phyloP scores from a whole-genome alignment of 164 flowering plant genomes.

The Cinnamomum chago region DNA sequence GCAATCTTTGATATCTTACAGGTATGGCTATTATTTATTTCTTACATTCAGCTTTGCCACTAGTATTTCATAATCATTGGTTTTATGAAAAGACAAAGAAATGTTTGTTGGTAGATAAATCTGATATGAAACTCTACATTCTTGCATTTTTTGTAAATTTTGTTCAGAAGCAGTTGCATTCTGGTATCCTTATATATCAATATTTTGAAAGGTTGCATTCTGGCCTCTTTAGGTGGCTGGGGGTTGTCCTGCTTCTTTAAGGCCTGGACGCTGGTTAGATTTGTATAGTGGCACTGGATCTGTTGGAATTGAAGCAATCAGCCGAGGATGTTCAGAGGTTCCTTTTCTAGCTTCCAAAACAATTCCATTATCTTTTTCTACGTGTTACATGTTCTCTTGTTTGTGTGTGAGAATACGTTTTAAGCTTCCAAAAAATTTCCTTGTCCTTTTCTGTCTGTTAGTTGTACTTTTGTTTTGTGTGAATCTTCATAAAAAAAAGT shows the following conservation, averaged over 20 bases:
- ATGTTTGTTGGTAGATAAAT: neutral
- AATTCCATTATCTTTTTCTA: too few relatives aligned
- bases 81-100: neutral
- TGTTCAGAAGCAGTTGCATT: neutral
- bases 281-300: slow-evolving; percentile 97
- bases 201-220: neutral
- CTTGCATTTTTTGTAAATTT: neutral
- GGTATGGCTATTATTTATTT: slow-evolving; percentile 30
- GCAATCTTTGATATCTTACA: slow-evolving; percentile 89
- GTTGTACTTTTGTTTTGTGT: too few relatives aligned
- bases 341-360: neutral
- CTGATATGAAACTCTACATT: neutral
- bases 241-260: slow-evolving; percentile 78
- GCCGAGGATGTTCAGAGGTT: slow-evolving; percentile 98
- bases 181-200: neutral
- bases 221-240: slow-evolving; percentile 65
- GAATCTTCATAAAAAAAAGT: too few relatives aligned
- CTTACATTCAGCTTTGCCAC: neutral
- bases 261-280: slow-evolving; percentile 97
- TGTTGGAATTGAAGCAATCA: slow-evolving; percentile 97
- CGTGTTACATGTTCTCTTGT: too few relatives aligned
- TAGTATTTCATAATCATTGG: too few relatives aligned
- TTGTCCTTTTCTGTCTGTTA: too few relatives aligned
- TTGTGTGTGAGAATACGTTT: too few relatives aligned
- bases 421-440: too few relatives aligned